Evolutionary conservation across 108 stramenopile genomes (phyloP).

Genomic region (Epithemia pelagica): DNA sequence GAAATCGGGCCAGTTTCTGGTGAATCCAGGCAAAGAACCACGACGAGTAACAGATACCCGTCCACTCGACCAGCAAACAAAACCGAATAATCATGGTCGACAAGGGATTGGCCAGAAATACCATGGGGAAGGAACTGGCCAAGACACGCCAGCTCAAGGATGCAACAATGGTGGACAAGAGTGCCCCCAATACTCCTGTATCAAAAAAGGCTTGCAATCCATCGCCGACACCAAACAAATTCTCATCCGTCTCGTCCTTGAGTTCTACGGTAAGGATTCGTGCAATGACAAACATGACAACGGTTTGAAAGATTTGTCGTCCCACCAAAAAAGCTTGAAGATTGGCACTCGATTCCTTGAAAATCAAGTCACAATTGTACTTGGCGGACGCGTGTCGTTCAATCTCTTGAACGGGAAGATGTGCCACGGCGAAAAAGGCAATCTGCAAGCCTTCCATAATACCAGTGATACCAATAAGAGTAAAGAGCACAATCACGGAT

Average conservation of each 20-base stretch:
- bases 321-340: constrained; percentile 66
- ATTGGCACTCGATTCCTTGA: constrained; percentile 34
- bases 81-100: constrained; percentile 40
- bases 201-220: constrained; percentile 52
- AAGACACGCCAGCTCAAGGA: constrained; percentile 63
- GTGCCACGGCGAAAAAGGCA: constrained; percentile 66
- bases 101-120: constrained; percentile 54
- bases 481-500: constrained; percentile 42
- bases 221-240: constrained; percentile 57
- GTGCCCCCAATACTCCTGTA: constrained; percentile 53
- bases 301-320: constrained; percentile 57
- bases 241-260: constrained; percentile 14
- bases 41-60: constrained; percentile 53
- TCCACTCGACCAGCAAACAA: constrained; percentile 41
- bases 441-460: constrained; percentile 76
- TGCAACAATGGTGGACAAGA: constrained; percentile 65
- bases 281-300: constrained; percentile 64
- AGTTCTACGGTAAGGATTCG: constrained; percentile 51
- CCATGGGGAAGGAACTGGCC: constrained; percentile 57
- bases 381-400: constrained; percentile 41
- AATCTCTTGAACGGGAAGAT: constrained; percentile 47
- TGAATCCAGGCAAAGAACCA: constrained; percentile 51
- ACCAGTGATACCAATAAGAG: constrained; percentile 51
- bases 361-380: constrained; percentile 44
- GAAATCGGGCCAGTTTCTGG: constrained; percentile 41